Evolutionary conservation across 2,329 filamentous ascomycete genomes (phyloP).

Genomic region (Aspergillus spinulosporus): DNA sequence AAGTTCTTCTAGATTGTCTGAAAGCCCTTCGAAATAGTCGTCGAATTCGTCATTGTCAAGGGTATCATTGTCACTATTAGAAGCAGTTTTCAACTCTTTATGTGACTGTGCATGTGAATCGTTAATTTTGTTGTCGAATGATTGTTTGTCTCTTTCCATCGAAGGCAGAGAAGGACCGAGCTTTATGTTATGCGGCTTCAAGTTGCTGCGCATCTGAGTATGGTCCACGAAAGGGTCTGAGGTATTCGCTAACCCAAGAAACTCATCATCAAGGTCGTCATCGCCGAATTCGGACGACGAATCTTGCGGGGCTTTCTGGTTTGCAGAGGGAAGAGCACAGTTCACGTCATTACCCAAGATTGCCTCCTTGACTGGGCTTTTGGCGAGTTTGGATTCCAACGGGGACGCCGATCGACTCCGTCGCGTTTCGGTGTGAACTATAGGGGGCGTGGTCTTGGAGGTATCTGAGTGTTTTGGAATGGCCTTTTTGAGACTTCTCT

Average conservation of each 20-base stretch:
- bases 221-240: slow-evolving; percentile 33
- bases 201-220: background rate
- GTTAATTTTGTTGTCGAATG: background rate
- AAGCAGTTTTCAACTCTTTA: background rate
- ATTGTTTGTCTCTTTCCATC: background rate
- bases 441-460: slow-evolving; percentile 48
- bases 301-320: slow-evolving; percentile 19
- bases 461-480: slow-evolving; percentile 33
- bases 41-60: slow-evolving; percentile 61
- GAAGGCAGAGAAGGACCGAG: background rate
- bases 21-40: slow-evolving; percentile 65
- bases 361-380: background rate
- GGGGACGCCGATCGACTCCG: slow-evolving; percentile 37
- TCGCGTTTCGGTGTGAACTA: slow-evolving; percentile 34
- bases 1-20: slow-evolving; percentile 59
- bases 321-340: slow-evolving; percentile 2
- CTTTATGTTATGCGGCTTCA: background rate
- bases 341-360: slow-evolving; percentile 3
- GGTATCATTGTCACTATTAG: slow-evolving; percentile 6
- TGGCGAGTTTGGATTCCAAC: slow-evolving; percentile 17
- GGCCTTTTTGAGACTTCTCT: slow-evolving; percentile 48
- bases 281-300: slow-evolving; percentile 50
- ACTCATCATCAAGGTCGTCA: slow-evolving; percentile 49
- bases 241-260: slow-evolving; percentile 43
- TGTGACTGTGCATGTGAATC: background rate